phyloP scores from a whole-genome alignment of 805 yeast genomes.

The Kuraishia cidri region DNA sequence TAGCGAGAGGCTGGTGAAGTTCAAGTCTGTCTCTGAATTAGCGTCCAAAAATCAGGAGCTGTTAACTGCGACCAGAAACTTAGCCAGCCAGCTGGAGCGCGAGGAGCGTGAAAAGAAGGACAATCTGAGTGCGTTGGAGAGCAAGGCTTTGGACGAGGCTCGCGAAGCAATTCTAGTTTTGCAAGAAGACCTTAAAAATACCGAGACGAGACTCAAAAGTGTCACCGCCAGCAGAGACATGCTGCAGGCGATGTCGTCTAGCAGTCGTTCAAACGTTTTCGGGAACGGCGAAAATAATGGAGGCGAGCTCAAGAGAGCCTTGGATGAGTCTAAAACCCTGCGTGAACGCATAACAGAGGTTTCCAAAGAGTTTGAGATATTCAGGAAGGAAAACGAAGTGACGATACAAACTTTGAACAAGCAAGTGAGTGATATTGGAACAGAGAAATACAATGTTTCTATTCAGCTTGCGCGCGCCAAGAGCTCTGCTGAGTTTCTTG shows the following conservation, averaged over 20 bases:
- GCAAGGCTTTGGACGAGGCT: conserved; percentile 50
- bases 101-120: conserved; percentile 35
- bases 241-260: conserved; percentile 16
- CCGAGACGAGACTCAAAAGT: conserved; percentile 43
- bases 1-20: conserved; percentile 64
- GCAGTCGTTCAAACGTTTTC: background rate
- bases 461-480: conserved; percentile 43
- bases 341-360: conserved; percentile 15
- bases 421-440: background rate
- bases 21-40: conserved; percentile 57
- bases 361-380: conserved; percentile 23
- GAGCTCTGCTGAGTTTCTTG: conserved; percentile 43
- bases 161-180: conserved; percentile 57
- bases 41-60: conserved; percentile 71
- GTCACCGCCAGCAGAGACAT: conserved; percentile 63
- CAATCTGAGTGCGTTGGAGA: conserved; percentile 28
- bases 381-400: conserved; percentile 27
- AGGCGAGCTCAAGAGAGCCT: background rate
- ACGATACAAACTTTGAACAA: conserved; percentile 39
- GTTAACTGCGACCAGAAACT: conserved; percentile 54
- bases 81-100: conserved; percentile 64
- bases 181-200: conserved; percentile 45
- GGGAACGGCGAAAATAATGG: background rate
- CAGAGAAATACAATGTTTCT: conserved; percentile 21
- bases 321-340: conserved; percentile 13